Base-by-base conservation (phyloP, 768 basidiomycete genomes). In the Sporobolomyces phaffii region DNA sequence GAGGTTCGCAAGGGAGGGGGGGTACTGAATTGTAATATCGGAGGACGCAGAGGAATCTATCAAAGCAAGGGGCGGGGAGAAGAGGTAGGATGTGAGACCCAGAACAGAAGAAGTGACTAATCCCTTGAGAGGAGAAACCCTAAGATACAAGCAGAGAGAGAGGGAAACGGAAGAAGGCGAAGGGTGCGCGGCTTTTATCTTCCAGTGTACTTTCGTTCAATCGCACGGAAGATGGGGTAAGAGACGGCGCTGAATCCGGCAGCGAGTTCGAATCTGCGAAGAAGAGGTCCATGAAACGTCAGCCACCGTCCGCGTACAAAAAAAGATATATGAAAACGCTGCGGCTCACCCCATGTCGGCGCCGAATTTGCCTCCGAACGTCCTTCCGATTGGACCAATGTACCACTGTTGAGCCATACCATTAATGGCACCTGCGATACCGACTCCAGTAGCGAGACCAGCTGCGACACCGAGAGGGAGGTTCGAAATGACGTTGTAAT, bases 391-490 rank as follows among this genome's bases (percentile, higher is more conserved):
- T 2, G 58, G 53, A 1, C 74, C 74, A 4, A 70, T 62, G 61
- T 75, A 64, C 78, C 78, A 78, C 47, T 70, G 56, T 67, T 77
- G 75, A 11, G 77, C 66, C 79, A 78, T 80, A 14, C 79, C 79
- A 38, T 80, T 57, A 15, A 78, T 79, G 26, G 79, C 78, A 17
- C 81, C 80, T n/a, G 76, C 75, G 49, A 78, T 77, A 41, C 81
- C 81, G 43, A 76, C 69, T 34, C 77, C 60, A 36, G 77, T 70
- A 24, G 80, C 78, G 9, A 69, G 50, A 14, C 78, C 64, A 13
- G 80, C 80, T 2, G 80, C 81, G 40, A 78, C 58, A 11, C 81
- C 81, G 18, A 79, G 40, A 4, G 81, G 81, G 13, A 81, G 75
- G 15, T 69, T 62, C 45, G 59, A 60, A 44, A 70, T 59, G 62